Evolutionary conservation across 75 land plant species (phyloP), one percentile per base, ranked within the genome.

Genomic region (Ceratopteris richardii): DNA sequence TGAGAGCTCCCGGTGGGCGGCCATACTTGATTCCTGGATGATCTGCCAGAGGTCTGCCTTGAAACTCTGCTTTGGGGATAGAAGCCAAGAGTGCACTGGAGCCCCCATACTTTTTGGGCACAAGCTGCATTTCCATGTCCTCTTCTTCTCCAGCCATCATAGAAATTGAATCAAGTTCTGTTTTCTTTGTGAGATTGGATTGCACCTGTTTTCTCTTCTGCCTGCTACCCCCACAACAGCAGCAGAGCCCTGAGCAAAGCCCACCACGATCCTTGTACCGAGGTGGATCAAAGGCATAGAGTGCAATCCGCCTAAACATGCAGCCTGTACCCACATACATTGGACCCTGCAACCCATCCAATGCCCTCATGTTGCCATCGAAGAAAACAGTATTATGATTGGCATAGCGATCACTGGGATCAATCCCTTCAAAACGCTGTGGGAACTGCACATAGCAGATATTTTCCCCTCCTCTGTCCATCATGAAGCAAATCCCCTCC

Each of bases 321-420:
- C 90, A 85, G 31, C 95, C 95, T 0, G 97, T 91, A 18, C 97
- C 94, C 20, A 91, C 95, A 56, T 91, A 91, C 78, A 91, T 82
- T 1, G 97, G 97, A 16, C 94, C 94, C 44, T 91, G 97, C 21
- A 91, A 25, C 9, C 97, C 93, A 50, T 90, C 96, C 52, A 90
- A 65, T 16, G 96, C 93, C 29, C 93, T 36, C 93, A 90, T 90
- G 73, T 68, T 79, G 10, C 84, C 94, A 58, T 90, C 93, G 40
- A 90, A 90, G 68, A 90, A 90, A 9, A 90, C 96, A 6, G 80
- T 71, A 66, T 90, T 90, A 66, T 81, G 96, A 39, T 90, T 90
- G 5, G 96, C 96, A 62, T 90, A 90, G 11, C 95, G 63, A 27
- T 91, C 97, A 39, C 52, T 91, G 9, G 97, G 94, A 60, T 91